Evolutionary conservation across 169 alveolate species (phyloP).

Genomic region (Plasmodium coatneyi): DNA sequence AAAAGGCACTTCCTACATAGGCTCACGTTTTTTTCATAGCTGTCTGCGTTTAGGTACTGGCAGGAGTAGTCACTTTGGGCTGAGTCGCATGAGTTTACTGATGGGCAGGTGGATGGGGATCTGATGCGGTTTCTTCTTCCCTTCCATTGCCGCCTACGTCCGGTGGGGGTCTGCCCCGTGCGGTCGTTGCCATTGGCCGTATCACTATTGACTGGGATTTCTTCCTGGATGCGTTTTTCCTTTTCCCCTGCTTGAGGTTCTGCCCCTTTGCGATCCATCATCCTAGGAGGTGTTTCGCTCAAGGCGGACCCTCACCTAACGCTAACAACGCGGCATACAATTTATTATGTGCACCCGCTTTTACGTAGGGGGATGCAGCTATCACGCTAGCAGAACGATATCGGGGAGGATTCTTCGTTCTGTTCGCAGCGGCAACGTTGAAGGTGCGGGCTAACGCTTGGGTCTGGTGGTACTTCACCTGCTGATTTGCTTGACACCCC

Average conservation of each 20-base stretch:
- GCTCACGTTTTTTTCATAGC: conserved; percentile 24
- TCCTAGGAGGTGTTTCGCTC: background rate
- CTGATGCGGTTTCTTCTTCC: background rate
- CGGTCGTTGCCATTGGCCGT: background rate
- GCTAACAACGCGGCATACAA: background rate
- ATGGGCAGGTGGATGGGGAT: background rate
- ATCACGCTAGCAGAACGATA: background rate
- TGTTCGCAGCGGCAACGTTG: background rate
- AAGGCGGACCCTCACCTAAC: background rate
- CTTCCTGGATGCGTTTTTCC: background rate
- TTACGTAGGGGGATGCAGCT: background rate
- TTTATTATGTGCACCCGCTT: background rate
- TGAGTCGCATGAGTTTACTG: conserved; percentile 30
- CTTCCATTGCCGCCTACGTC: background rate
- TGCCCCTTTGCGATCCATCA: background rate
- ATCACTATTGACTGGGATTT: background rate
- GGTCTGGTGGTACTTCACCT: background rate
- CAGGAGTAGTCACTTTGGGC: conserved; percentile 1
- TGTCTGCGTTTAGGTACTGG: conserved; percentile 8
- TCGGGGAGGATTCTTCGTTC: background rate
- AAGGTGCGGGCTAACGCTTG: background rate
- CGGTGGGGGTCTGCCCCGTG: background rate
- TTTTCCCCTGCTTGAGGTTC: background rate
- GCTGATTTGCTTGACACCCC: background rate
- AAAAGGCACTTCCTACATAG: conserved; percentile 56